Conservation (phyloP, 1,284 basidiomycete genomes). For the Hemileia vastatrix region DNA sequence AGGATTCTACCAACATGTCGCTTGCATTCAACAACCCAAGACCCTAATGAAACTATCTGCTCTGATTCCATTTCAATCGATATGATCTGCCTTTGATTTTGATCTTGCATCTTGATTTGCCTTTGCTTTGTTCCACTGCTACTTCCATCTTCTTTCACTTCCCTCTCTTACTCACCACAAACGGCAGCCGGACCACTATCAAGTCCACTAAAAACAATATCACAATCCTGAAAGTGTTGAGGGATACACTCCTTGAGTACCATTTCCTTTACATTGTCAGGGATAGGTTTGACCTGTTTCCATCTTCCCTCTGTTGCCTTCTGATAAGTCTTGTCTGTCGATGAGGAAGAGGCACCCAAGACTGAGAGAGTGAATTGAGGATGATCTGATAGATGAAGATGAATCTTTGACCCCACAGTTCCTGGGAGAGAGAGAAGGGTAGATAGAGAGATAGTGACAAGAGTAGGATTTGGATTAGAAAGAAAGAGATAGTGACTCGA, state of each 20-base stretch:
- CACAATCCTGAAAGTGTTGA: slow-evolving; percentile 68
- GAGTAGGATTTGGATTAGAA: not conserved
- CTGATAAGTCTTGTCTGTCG: slow-evolving; percentile 73
- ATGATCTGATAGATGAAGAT: slow-evolving; percentile 74
- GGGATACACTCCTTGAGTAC: slow-evolving; percentile 70
- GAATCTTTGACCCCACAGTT: slow-evolving; percentile 54
- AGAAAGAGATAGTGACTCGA: not conserved
- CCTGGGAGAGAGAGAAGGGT: not conserved
- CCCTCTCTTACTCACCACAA: slow-evolving; percentile 52
- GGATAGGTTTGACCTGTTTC: slow-evolving; percentile 80
- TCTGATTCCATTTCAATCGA: too few species aligned
- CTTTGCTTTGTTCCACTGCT: too few species aligned
- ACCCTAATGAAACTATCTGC: too few species aligned
- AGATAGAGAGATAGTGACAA: not conserved
- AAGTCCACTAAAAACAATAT: slow-evolving; percentile 85
- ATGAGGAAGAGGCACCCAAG: slow-evolving; percentile 79
- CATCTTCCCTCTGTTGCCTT: slow-evolving; percentile 60
- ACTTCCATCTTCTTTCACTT: too few species aligned
- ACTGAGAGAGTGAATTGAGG: slow-evolving; percentile 82
- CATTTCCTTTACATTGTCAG: slow-evolving; percentile 58
- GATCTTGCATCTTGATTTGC: too few species aligned
- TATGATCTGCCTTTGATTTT: too few species aligned
- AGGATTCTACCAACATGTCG: too few species aligned
- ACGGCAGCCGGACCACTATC: slow-evolving; percentile 63
- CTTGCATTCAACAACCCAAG: too few species aligned